These are phyloP conservation scores for Hypocreales sp. DNA, from an alignment of 2,329 filamentous ascomycete genomes.

Conservation along the genomic window DNA sequence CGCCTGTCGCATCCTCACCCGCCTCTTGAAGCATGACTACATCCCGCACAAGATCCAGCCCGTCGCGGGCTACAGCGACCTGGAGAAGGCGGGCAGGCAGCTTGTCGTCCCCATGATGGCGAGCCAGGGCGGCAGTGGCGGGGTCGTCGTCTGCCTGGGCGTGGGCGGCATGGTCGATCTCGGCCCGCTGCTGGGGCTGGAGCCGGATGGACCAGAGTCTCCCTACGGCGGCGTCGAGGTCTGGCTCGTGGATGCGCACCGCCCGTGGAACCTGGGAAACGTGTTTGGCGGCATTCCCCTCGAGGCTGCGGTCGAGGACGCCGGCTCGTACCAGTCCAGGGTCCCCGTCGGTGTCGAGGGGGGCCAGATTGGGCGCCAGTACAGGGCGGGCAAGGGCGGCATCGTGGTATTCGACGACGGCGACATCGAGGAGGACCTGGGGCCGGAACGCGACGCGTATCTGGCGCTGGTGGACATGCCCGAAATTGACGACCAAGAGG, in stretches of 20 bases:
- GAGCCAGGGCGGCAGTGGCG: constrained; percentile 67
- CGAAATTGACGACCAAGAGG: constrained; percentile 65
- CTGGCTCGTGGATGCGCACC: constrained; percentile 82
- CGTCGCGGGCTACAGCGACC: constrained; percentile 80
- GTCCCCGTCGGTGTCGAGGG: constrained; percentile 52
- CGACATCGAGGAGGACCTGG: constrained; percentile 75
- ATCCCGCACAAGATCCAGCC: constrained; percentile 96
- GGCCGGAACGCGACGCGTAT: constrained; percentile 64
- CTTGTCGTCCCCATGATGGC: constrained; percentile 78
- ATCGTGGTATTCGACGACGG: constrained; percentile 94
- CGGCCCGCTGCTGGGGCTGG: constrained; percentile 60
- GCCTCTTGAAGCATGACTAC: constrained; percentile 91
- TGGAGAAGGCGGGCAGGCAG: constrained; percentile 63
- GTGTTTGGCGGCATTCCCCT: constrained; percentile 65
- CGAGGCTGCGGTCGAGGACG: constrained; percentile 32
- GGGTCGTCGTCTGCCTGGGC: constrained; percentile 81
- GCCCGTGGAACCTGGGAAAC: constrained; percentile 91
- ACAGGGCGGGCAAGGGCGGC: constrained; percentile 67
- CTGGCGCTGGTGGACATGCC: constrained; percentile 82
- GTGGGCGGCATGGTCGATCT: constrained; percentile 87
- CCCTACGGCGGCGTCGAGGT: constrained; percentile 77
- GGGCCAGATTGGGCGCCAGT: constrained; percentile 56
- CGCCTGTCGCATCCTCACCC: constrained; percentile 84
- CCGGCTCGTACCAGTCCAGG: constrained; percentile 30
- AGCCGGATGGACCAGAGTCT: constrained; percentile 45